A percentile compares a stretch with the other conserved stretches of the same genome.
Conservation (phyloP, 1,139 yeast species). For the Torulaspora pretoriensis region DNA sequence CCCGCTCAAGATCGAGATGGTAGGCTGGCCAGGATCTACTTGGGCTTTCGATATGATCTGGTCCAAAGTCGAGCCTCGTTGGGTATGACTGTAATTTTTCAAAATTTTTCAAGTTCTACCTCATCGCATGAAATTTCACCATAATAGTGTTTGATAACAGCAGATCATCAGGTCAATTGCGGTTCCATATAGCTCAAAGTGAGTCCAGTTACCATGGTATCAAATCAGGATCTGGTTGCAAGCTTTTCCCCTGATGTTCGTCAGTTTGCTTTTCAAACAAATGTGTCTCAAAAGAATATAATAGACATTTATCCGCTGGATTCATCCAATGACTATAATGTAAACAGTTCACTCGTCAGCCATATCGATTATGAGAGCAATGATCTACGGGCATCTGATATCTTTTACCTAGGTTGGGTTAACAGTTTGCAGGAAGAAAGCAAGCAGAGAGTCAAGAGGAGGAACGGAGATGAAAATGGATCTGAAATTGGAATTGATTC, state of each 20-base stretch:
- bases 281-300: slow-evolving; percentile 29
- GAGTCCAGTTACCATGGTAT: slow-evolving; percentile 10
- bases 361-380: slow-evolving; percentile 33
- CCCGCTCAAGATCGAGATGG: too few species aligned
- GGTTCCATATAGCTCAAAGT: neutral
- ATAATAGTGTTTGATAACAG: neutral
- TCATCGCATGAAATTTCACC: slow-evolving; percentile 14
- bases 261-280: slow-evolving; percentile 35
- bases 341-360: slow-evolving; percentile 32
- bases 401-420: slow-evolving; percentile 32
- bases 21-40: too few species aligned
- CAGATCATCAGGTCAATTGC: neutral
- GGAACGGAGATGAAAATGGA: slow-evolving; percentile 13
- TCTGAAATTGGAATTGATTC: neutral
- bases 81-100: slow-evolving; percentile 5
- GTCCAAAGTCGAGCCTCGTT: neutral
- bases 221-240: slow-evolving; percentile 25
- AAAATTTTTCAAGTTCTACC: slow-evolving; percentile 16
- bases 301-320: slow-evolving; percentile 35
- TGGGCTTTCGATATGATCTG: neutral
- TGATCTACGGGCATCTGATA: slow-evolving; percentile 29
- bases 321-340: slow-evolving; percentile 23
- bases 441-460: slow-evolving; percentile 23
- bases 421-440: slow-evolving; percentile 10
- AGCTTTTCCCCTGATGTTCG: slow-evolving; percentile 32